These are phyloP conservation scores for Tolypocladium ovalisporum DNA, from an alignment of 2,329 filamentous ascomycete species.

Conservation along the genomic window DNA sequence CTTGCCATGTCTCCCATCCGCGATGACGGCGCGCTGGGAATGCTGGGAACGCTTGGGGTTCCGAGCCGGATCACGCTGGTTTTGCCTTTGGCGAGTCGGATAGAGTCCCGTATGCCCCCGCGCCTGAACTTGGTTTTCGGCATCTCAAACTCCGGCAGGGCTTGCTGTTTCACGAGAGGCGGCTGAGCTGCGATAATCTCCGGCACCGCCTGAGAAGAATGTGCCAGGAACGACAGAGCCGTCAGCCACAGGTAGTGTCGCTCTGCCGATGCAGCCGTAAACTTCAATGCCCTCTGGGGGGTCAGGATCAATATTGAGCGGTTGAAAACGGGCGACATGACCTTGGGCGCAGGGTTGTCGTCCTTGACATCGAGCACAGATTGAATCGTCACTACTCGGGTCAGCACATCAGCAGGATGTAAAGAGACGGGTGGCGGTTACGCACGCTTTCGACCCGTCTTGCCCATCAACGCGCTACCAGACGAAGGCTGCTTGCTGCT, in stretches of 20 bases:
- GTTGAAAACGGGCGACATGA: slow-evolving; percentile 59
- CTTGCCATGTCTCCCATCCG: slow-evolving; percentile 23
- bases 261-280: slow-evolving; percentile 73
- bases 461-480: slow-evolving; percentile 81
- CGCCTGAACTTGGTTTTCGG: slow-evolving; percentile 36
- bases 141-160: slow-evolving; percentile 40
- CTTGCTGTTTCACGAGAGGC: slow-evolving; percentile 24
- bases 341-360: slow-evolving; percentile 74
- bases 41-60: slow-evolving; percentile 38
- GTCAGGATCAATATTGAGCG: slow-evolving; percentile 92
- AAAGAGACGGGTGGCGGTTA: slow-evolving; percentile 16
- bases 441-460: slow-evolving; percentile 89
- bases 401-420: slow-evolving; percentile 16
- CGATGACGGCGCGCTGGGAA: slow-evolving; percentile 24
- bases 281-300: slow-evolving; percentile 86
- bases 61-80: slow-evolving; percentile 40
- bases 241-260: slow-evolving; percentile 94
- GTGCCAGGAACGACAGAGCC: slow-evolving; percentile 85
- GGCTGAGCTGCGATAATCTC: slow-evolving; percentile 52
- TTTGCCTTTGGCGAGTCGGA: slow-evolving; percentile 71
- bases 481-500: slow-evolving; percentile 93
- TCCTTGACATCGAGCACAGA: slow-evolving; percentile 96
- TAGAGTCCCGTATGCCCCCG: slow-evolving; percentile 70
- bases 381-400: slow-evolving; percentile 69
- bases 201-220: slow-evolving; percentile 72